Conservation (phyloP, 2,329 filamentous ascomycete species). For the Clarireedia sp. region DNA sequence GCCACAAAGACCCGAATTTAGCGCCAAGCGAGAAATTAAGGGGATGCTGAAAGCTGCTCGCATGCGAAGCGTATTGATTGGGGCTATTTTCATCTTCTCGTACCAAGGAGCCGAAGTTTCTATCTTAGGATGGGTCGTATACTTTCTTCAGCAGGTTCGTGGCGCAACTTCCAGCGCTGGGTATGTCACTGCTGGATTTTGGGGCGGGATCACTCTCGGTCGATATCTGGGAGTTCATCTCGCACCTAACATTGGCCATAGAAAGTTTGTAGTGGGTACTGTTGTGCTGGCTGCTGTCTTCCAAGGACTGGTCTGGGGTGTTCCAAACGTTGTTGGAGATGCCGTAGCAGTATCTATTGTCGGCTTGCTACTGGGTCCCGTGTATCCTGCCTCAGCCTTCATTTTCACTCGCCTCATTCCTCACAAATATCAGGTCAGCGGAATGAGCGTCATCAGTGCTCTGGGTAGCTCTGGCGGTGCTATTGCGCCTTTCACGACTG, state of each 20-base stretch:
- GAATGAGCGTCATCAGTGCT: constrained; percentile 59
- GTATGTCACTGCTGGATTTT: constrained; percentile 68
- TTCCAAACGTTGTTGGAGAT: constrained; percentile 67
- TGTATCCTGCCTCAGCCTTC: constrained; percentile 66
- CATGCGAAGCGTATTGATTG: constrained; percentile 55
- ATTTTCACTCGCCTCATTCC: constrained; percentile 55
- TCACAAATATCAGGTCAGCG: constrained; percentile 51
- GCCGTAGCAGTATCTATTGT: constrained; percentile 61
- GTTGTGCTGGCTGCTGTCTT: constrained; percentile 55
- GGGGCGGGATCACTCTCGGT: constrained; percentile 68
- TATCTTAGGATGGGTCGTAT: constrained; percentile 81
- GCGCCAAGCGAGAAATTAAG: constrained; percentile 29
- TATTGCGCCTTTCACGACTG: constrained; percentile 47
- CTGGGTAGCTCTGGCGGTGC: constrained; percentile 64
- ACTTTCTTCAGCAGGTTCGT: constrained; percentile 68
- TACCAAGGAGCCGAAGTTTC: constrained; percentile 82
- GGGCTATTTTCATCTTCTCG: constrained; percentile 74
- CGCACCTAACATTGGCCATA: constrained; percentile 63
- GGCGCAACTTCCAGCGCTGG: constrained; percentile 65
- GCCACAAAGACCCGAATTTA: constrained; percentile 25
- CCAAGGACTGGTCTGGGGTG: constrained; percentile 69
- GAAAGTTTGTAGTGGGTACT: constrained; percentile 56
- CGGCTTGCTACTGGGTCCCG: constrained; percentile 67
- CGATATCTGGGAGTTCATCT: constrained; percentile 63
- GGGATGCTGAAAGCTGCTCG: constrained; percentile 40